Percentiles rank a stretch among this genome's conserved stretches.
Evolutionary conservation across 495 filamentous ascomycete genomes (phyloP).

Genomic region (Neurospora intermedia): DNA sequence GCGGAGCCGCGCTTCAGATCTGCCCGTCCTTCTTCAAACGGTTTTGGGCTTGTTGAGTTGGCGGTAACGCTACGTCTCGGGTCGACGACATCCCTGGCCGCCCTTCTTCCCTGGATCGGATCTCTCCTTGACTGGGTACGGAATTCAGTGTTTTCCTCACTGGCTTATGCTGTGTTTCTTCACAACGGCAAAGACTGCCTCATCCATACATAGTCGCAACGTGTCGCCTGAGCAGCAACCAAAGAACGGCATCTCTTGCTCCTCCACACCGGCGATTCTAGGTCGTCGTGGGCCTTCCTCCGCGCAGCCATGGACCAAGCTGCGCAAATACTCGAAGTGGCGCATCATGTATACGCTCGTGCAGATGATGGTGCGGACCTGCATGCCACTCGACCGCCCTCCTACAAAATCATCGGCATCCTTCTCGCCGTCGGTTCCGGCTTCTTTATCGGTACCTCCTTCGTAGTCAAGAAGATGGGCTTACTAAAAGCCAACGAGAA

Average conservation of each 20-base stretch:
- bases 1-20: background rate
- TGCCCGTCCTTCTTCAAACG: background rate
- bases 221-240: background rate
- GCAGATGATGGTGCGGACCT: slow-evolving; percentile 14
- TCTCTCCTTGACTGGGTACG: background rate
- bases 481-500: slow-evolving; percentile 88
- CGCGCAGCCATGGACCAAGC: slow-evolving; percentile 30
- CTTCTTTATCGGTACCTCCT: slow-evolving; percentile 88
- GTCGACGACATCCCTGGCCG: background rate
- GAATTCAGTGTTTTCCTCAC: background rate
- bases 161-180: slow-evolving; percentile 3
- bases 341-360: slow-evolving; percentile 33
- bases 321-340: slow-evolving; percentile 26
- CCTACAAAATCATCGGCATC: slow-evolving; percentile 83
- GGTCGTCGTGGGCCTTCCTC: slow-evolving; percentile 11
- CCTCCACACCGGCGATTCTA: slow-evolving; percentile 6
- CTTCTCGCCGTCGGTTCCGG: slow-evolving; percentile 79
- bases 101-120: background rate
- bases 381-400: slow-evolving; percentile 23
- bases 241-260: background rate
- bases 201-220: background rate
- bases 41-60: background rate
- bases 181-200: background rate
- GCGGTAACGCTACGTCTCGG: background rate
- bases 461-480: slow-evolving; percentile 90